A percentile compares a stretch with the other conserved stretches of the same genome.
Conservation (phyloP, 495 filamentous ascomycete genomes). For the Aspergillus leporis region DNA sequence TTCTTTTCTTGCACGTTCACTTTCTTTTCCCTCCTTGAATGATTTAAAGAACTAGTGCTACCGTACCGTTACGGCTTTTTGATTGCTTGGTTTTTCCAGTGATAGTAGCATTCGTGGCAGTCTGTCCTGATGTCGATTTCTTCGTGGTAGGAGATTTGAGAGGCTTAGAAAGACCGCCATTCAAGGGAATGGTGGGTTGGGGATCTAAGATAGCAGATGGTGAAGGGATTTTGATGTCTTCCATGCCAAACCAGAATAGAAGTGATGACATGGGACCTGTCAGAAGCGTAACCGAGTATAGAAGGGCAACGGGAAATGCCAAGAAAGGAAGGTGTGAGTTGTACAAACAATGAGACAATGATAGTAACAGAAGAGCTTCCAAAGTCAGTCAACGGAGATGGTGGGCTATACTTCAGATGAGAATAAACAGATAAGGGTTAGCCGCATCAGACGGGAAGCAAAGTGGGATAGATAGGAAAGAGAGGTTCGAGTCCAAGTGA, state of each 20-base stretch:
- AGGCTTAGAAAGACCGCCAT: constrained; percentile 33
- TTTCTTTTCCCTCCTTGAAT: constrained; percentile 5
- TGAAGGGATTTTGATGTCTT: constrained; percentile 63
- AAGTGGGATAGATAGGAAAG: constrained; percentile 20
- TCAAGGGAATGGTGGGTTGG: constrained; percentile 31
- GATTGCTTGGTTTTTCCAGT: constrained; percentile 70
- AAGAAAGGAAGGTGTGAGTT: neutral
- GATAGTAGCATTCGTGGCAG: constrained; percentile 23
- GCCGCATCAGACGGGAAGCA: constrained; percentile 9
- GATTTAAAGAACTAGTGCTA: constrained; percentile 18
- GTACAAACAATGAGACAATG: constrained; percentile 1
- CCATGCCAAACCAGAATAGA: constrained; percentile 46
- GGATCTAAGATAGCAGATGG: constrained; percentile 60
- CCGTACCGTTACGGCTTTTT: constrained; percentile 80
- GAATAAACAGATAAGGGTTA: constrained; percentile 20
- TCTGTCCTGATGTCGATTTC: constrained; percentile 31
- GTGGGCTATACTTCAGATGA: constrained; percentile 1
- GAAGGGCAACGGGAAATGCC: constrained; percentile 1
- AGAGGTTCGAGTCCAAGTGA: constrained; percentile 9
- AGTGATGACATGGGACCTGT: constrained; percentile 8
- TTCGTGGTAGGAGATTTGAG: constrained; percentile 31
- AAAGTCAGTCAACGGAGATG: neutral
- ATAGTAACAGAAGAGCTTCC: neutral
- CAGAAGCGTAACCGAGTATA: neutral
- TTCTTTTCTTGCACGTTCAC: neutral